Conservation (phyloP, 164 flowering plant genomes). For the Vitis cinerea region DNA sequence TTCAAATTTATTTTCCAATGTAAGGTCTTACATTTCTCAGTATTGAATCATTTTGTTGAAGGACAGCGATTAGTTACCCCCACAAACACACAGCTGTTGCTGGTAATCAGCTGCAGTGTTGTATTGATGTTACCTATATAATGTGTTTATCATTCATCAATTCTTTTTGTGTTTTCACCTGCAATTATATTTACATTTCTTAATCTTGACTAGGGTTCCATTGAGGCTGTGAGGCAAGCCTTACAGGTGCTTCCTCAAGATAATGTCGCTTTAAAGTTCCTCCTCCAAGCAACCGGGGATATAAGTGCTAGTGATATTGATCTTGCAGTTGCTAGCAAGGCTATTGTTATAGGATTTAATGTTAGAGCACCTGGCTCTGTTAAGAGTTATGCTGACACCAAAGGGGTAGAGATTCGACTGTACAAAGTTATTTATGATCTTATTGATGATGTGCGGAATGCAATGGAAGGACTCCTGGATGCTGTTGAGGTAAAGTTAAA, state of each 20-base stretch:
- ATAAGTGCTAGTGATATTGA: constrained; percentile 83
- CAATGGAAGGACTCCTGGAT: constrained; percentile 94
- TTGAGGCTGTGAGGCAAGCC: constrained; percentile 91
- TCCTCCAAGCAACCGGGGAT: constrained; percentile 88
- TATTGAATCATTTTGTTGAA: neutral
- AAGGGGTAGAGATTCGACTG: constrained; percentile 70
- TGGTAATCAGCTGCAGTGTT: neutral
- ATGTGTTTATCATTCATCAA: neutral
- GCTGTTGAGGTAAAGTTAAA: constrained; percentile 66
- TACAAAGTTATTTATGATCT: constrained; percentile 91
- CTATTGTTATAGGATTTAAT: constrained; percentile 85
- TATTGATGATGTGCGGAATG: constrained; percentile 79
- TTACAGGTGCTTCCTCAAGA: constrained; percentile 87
- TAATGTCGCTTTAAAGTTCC: constrained; percentile 79
- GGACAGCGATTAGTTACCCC: neutral
- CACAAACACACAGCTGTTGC: neutral
- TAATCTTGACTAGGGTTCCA: constrained; percentile 68
- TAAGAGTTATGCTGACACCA: constrained; percentile 70
- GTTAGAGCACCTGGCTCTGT: constrained; percentile 77
- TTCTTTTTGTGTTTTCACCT: neutral
- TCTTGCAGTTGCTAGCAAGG: constrained; percentile 80
- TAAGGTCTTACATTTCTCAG: too few species aligned
- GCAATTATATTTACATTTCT: constrained; percentile 8
- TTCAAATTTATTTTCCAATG: too few species aligned
- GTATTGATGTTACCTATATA: neutral